A percentile compares a stretch with the other conserved stretches of the same genome.
Evolutionary conservation across 768 basidiomycete species (phyloP).

Genomic region (Mycena rebaudengoi): DNA sequence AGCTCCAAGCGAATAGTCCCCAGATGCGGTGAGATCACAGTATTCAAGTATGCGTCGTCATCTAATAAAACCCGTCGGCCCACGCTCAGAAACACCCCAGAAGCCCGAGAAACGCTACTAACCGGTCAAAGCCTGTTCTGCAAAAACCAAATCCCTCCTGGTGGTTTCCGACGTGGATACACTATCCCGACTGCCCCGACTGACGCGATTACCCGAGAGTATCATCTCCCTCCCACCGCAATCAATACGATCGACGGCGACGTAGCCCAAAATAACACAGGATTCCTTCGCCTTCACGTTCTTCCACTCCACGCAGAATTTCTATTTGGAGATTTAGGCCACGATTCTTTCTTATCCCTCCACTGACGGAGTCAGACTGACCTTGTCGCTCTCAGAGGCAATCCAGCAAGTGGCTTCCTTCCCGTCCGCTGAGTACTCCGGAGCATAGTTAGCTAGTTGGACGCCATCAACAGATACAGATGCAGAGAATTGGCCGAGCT

Average conservation of each 20-base stretch:
- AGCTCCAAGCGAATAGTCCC: neutral
- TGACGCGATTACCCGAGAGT: neutral
- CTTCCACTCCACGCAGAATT: neutral
- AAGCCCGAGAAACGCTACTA: neutral
- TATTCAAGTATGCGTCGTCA: neutral
- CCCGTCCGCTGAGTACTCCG: conserved; percentile 5
- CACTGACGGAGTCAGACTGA: neutral
- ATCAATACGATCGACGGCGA: neutral
- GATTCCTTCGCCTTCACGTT: neutral
- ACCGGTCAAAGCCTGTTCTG: neutral
- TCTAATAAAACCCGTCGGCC: neutral
- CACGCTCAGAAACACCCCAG: neutral
- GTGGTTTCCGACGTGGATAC: neutral
- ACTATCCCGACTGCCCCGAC: neutral
- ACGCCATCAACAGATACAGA: conserved; percentile 11
- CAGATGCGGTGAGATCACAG: neutral
- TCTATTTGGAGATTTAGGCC: too few species aligned
- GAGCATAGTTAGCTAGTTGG: neutral
- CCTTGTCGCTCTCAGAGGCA: conserved; percentile 10
- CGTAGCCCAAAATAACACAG: neutral
- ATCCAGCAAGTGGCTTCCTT: conserved; percentile 13
- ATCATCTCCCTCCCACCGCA: neutral
- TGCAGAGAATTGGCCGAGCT: neutral
- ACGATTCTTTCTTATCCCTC: too few species aligned
- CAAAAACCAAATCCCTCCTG: neutral